Evolutionary conservation across 2,329 filamentous ascomycete species (phyloP).

Genomic region (Aspergillus sp.): DNA sequence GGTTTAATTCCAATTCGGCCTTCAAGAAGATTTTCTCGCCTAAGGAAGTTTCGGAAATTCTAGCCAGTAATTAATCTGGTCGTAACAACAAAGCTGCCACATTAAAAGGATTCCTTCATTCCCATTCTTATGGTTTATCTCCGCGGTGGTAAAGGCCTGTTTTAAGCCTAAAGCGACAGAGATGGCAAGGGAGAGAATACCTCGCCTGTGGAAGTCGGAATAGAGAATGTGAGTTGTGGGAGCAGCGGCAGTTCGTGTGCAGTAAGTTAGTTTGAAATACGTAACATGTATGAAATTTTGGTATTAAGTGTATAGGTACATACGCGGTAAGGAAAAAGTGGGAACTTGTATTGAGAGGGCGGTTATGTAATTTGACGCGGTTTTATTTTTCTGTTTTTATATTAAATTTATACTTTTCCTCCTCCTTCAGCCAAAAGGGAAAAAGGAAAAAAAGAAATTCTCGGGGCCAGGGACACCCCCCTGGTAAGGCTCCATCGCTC

Average conservation of each 20-base stretch:
- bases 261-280: neutral
- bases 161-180: neutral
- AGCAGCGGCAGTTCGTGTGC: neutral
- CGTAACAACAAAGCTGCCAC: neutral
- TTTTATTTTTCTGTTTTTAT: conserved; percentile 6
- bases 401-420: conserved; percentile 3
- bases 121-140: neutral
- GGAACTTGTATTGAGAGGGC: neutral
- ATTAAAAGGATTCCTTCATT: neutral
- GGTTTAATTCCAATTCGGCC: too few relatives aligned
- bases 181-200: neutral
- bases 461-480: conserved; percentile 24
- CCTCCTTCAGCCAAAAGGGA: conserved; percentile 1
- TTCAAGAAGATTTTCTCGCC: too few relatives aligned
- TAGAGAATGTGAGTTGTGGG: neutral
- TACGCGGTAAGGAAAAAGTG: conserved; percentile 1
- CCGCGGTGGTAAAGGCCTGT: neutral
- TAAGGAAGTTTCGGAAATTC: too few relatives aligned
- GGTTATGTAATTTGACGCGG: neutral
- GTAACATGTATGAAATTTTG: neutral
- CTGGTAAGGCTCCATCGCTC: conserved; percentile 27
- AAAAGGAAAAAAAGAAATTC: conserved; percentile 6
- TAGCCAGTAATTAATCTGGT: too few relatives aligned
- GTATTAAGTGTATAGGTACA: neutral
- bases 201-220: neutral